These are phyloP conservation scores for Apiospora pterosperma DNA, from an alignment of 2,329 filamentous ascomycete species.

Conservation along the genomic window DNA sequence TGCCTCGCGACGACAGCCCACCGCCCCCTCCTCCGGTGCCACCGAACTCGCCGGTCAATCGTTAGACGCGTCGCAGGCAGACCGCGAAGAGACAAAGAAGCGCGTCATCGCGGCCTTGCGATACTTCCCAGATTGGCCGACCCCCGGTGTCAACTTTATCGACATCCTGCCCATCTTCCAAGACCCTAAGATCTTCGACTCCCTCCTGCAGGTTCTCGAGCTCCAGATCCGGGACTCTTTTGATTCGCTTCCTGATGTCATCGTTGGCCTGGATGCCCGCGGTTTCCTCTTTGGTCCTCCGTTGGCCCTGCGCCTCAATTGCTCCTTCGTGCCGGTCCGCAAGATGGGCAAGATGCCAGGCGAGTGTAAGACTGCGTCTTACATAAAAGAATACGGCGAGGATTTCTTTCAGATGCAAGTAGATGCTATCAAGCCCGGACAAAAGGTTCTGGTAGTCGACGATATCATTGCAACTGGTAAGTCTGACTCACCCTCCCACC, in stretches of 20 bases:
- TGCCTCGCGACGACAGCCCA: slow-evolving; percentile 62
- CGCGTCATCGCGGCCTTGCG: slow-evolving; percentile 69
- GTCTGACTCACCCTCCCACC: slow-evolving; percentile 27
- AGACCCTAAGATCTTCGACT: slow-evolving; percentile 67
- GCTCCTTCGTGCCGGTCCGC: slow-evolving; percentile 86
- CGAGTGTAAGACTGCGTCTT: slow-evolving; percentile 78
- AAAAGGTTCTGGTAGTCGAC: slow-evolving; percentile 90
- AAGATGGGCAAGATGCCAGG: slow-evolving; percentile 97
- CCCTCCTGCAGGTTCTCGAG: slow-evolving; percentile 80
- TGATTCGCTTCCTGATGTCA: slow-evolving; percentile 71
- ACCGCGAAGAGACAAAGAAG: slow-evolving; percentile 29
- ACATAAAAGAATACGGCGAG: slow-evolving; percentile 92
- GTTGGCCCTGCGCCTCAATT: slow-evolving; percentile 77
- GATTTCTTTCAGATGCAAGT: slow-evolving; percentile 96
- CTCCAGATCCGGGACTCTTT: slow-evolving; percentile 70
- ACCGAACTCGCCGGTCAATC: slow-evolving; percentile 65
- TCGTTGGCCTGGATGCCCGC: slow-evolving; percentile 89
- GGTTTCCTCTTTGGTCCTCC: slow-evolving; percentile 94
- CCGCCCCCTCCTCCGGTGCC: slow-evolving; percentile 59
- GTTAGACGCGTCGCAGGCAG: slow-evolving; percentile 41
- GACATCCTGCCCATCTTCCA: slow-evolving; percentile 97
- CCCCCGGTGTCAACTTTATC: slow-evolving; percentile 90
- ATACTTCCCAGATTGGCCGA: slow-evolving; percentile 89
- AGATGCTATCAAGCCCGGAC: slow-evolving; percentile 77
- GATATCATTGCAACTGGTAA: slow-evolving; percentile 98